Conservation (phyloP, 306 rosid species). For the Glycine latifolia region DNA sequence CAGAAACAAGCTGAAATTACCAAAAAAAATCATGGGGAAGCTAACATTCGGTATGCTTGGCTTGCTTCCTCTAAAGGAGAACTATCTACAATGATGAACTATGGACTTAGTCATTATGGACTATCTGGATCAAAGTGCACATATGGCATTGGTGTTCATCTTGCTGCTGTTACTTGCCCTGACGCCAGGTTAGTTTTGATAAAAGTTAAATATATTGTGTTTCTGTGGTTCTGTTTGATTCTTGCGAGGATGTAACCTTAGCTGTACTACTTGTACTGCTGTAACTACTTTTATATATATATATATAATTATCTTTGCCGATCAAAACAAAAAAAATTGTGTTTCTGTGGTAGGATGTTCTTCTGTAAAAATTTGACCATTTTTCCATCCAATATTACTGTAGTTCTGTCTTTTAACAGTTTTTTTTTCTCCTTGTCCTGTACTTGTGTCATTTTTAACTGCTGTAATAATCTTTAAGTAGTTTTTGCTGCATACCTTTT, state of each 20-base stretch:
- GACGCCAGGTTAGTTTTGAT: constrained; percentile 60
- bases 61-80: constrained; percentile 71
- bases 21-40: constrained; percentile 60
- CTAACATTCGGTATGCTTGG: constrained; percentile 87
- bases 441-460: neutral
- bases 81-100: constrained; percentile 58
- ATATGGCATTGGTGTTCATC: constrained; percentile 78
- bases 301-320: too few relatives aligned
- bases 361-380: neutral
- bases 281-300: too few relatives aligned
- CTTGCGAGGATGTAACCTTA: too few relatives aligned
- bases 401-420: neutral
- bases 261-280: too few relatives aligned
- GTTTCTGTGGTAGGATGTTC: neutral
- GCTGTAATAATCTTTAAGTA: neutral
- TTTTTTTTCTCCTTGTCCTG: neutral
- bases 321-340: too few relatives aligned
- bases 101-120: constrained; percentile 81
- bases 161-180: constrained; percentile 63
- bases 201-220: neutral
- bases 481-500: neutral
- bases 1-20: constrained; percentile 84
- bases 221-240: neutral
- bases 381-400: too few relatives aligned
- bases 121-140: constrained; percentile 54